These are phyloP conservation scores for Puccinia sorghi DNA, from an alignment of 1,284 basidiomycete genomes.

Conservation along the genomic window DNA sequence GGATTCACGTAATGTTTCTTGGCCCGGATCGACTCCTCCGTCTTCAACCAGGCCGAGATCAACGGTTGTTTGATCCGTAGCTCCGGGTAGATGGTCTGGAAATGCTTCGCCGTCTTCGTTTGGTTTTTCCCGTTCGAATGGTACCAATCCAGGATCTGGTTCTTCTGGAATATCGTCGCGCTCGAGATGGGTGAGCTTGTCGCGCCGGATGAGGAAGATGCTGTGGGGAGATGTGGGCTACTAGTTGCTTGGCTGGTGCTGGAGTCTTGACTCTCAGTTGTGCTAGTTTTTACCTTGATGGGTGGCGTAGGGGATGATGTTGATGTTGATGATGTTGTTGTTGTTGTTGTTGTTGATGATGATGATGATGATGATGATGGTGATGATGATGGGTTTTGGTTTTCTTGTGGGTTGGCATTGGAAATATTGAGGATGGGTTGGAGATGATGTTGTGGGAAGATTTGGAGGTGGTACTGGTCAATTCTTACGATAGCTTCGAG, in stretches of 20 bases:
- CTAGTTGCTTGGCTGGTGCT: background rate
- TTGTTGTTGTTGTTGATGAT: slow-evolving; percentile 1
- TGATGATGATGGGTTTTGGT: no score
- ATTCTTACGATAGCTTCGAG: background rate
- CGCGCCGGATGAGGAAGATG: no score
- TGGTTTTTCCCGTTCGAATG: slow-evolving; percentile 35
- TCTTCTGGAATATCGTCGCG: slow-evolving; percentile 44
- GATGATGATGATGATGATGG: background rate
- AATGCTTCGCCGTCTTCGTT: slow-evolving; percentile 35
- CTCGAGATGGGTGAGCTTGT: slow-evolving; percentile 1
- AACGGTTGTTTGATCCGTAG: slow-evolving; percentile 38
- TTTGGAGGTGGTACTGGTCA: background rate
- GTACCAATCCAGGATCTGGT: slow-evolving; percentile 42
- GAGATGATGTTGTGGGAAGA: background rate
- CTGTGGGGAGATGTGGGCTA: background rate
- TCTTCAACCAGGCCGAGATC: slow-evolving; percentile 41
- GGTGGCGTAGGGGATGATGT: background rate
- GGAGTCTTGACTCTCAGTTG: no score
- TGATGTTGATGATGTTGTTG: background rate
- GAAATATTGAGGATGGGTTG: background rate
- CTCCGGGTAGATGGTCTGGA: slow-evolving; percentile 38
- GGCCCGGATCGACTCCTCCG: slow-evolving; percentile 27
- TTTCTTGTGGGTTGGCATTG: background rate
- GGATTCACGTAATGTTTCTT: slow-evolving; percentile 1
- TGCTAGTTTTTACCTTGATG: background rate